Evolutionary conservation across 139 green algal genomes (phyloP), one percentile per base, ranked within the genome.

Genomic region (Deuterostichococcus epilithicus): DNA sequence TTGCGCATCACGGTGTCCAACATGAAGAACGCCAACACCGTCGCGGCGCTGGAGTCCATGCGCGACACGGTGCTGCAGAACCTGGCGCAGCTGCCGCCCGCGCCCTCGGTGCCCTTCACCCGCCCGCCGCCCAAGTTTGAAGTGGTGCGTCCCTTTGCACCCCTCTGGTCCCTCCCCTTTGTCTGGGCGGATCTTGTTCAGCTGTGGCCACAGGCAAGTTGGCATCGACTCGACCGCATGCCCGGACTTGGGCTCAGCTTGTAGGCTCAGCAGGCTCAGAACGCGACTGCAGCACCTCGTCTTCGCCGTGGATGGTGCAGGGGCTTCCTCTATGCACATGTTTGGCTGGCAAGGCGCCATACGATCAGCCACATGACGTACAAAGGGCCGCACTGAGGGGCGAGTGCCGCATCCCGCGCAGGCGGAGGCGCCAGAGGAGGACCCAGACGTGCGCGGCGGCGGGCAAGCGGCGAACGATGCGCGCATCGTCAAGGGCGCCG

Each of bases 11-110:
- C 81, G 13, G 86, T 90, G 33, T 90, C 75, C 79, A 97, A 97
- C 87, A 98, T 98, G 92, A 91, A 96, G 81, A 98, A 98, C 83
- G 81, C 80, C 80, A 98, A 98, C 88, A 90, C 84, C 1, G 85
- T 86, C 10, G 80, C 88, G 33, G 83, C 91, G 78, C 85, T 98
- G 79, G 89, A 95, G 72, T 68, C 83, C 36, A 92, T 97, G 75
- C 80, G 80, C 72, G 77, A 42, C 10, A 70, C 74, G 5, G 85
- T 97, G 26, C 82, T 95, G 76, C 68, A 91, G 77, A 85, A 94
- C 80, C 86, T 97, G 70, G 47, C 60, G n/a, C 52, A 82, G 63
- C 83, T 97, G 75, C 88, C 86, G n/a, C 77, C 91, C 5, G 89
- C 87, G 33, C 91, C 90, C 44, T 83, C 79, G 26, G 90, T 83